Conservation (phyloP, 805 yeast species). For the Dipodascopsis uninucleata region DNA sequence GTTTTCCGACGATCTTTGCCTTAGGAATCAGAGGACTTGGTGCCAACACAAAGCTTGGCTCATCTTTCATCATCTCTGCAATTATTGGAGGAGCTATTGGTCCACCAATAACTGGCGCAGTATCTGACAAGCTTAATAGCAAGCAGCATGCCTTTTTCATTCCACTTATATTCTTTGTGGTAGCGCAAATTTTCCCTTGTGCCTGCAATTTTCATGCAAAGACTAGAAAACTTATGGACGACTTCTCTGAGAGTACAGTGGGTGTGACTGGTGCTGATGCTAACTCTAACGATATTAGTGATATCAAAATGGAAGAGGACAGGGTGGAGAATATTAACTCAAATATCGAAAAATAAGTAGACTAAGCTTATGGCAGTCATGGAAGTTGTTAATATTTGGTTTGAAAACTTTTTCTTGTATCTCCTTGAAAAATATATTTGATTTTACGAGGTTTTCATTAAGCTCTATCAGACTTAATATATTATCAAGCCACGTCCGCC, state of each 20-base stretch:
- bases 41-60: constrained; percentile 2
- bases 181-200: neutral
- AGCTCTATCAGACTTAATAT: too few species aligned
- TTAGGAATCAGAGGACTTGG: constrained; percentile 5
- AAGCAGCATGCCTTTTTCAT: neutral
- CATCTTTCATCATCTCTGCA: constrained; percentile 1
- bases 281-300: neutral
- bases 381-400: too few species aligned
- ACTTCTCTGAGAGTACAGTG: constrained; percentile 1
- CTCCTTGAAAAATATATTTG: too few species aligned
- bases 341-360: too few species aligned
- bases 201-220: neutral
- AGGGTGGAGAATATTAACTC: neutral
- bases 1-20: constrained; percentile 4
- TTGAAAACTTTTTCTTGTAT: too few species aligned
- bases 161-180: constrained; percentile 1
- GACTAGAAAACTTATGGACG: neutral
- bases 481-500: too few species aligned
- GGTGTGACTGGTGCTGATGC: neutral
- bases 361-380: too few species aligned
- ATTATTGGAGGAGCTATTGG: constrained; percentile 2
- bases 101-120: constrained; percentile 4
- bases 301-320: constrained; percentile 1
- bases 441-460: too few species aligned
- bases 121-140: neutral